Evolutionary conservation across 768 basidiomycete species (phyloP).

Genomic region (Pleurotus djamor): DNA sequence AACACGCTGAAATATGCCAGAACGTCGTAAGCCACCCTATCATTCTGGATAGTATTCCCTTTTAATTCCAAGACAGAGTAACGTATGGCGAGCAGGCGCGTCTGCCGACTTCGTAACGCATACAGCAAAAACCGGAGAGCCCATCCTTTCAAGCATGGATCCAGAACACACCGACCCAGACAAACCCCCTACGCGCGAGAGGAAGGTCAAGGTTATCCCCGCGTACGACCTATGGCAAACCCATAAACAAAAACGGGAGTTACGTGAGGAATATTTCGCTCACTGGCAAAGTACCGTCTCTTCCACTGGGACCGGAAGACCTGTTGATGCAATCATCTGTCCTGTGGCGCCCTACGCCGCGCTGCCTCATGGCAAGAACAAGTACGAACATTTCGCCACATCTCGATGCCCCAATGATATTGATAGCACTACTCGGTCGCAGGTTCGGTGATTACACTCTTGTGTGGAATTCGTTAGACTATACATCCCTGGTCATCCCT

Average conservation of each 20-base stretch:
- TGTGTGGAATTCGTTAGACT: slow-evolving; percentile 67
- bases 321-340: slow-evolving; percentile 71
- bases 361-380: slow-evolving; percentile 59
- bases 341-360: slow-evolving; percentile 62
- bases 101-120: slow-evolving; percentile 40
- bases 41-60: not conserved
- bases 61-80: not conserved
- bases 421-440: not conserved
- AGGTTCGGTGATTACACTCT: slow-evolving; percentile 61
- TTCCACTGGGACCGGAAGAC: slow-evolving; percentile 60
- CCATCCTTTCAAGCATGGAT: slow-evolving; percentile 52
- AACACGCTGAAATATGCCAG: slow-evolving; percentile 51
- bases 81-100: slow-evolving; percentile 31
- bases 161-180: slow-evolving; percentile 24
- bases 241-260: slow-evolving; percentile 45
- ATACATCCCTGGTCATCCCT: slow-evolving; percentile 56
- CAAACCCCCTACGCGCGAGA: not conserved
- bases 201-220: slow-evolving; percentile 9
- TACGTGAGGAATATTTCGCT: slow-evolving; percentile 59
- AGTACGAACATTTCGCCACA: slow-evolving; percentile 26
- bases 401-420: not conserved
- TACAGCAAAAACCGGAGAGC: slow-evolving; percentile 45
- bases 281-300: slow-evolving; percentile 54
- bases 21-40: slow-evolving; percentile 26
- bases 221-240: slow-evolving; percentile 61